Evolutionary conservation across 176 grass and related monocot genomes (phyloP), one percentile per base, ranked within the genome.

Genomic region (Musa beccarii): DNA sequence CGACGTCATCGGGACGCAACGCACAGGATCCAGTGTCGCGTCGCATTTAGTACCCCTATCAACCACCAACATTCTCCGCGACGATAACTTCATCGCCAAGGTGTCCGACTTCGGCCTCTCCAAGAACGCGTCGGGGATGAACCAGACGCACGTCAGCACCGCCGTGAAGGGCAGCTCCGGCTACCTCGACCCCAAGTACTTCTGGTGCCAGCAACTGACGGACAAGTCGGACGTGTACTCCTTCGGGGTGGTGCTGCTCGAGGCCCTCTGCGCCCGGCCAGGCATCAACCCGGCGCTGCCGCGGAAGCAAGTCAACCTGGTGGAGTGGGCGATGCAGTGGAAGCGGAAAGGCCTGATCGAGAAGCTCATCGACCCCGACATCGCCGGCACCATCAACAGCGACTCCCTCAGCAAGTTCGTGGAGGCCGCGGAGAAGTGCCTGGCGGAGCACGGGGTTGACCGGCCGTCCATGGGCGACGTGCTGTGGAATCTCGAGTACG

Each of bases 221-320:
- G 90, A 98, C 64, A 98, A 98, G 78, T 98, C 94, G 0, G 94
- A 93, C 77, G 94, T 98, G 8, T 98, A 98, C 90, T 98, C 94
- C 1, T 98, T 98, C 81, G 94, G 94, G 12, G 94, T 98, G 1
- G 94, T 98, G 75, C 83, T 98, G 71, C 84, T 98, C 14, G 90
- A 98, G 86, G 77, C 86, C 74, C 67, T 98, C 24, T 98, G 94
- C 68, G 90, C 88, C 56, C 76, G 94, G 76, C 80, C 94, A 49
- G 86, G 88, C 11, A 86, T 98, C 84, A 82, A 93, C 78, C 94
- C 94, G 56, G 81, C 89, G 74, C 80, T 98, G 76, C 94, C 94
- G 1, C 54, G 88, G 21, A 90, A 98, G 80, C 94, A 98, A 83
- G 90, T 98, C 1, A 93, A 84, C 86, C 90, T 98, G n/a, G 94